Conservation (phyloP, 2,329 filamentous ascomycete species). For the Fusarium fujikuroi region DNA sequence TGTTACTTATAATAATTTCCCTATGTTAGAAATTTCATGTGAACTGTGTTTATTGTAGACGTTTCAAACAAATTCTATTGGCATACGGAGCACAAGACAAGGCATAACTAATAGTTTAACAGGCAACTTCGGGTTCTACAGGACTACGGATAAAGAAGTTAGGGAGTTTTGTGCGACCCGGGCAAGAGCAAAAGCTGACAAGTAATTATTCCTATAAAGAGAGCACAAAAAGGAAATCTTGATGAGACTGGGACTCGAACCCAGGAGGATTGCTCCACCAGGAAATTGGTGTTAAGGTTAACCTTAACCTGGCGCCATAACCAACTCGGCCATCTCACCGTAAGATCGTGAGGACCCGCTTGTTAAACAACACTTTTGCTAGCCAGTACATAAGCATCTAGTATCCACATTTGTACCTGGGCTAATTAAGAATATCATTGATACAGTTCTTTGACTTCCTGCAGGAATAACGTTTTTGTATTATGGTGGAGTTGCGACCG, state of each 20-base stretch:
- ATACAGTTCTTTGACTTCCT: neutral
- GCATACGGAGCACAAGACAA: neutral
- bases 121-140: neutral
- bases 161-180: neutral
- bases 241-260: conserved; percentile 45
- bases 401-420: no score
- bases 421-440: neutral
- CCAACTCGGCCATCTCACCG: conserved; percentile 44
- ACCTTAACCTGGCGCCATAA: conserved; percentile 37
- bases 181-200: neutral
- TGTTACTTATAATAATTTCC: neutral
- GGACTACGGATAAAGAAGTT: neutral
- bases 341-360: conserved; percentile 6
- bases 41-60: neutral
- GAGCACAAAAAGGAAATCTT: neutral
- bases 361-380: rapidly evolving
- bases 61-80: neutral
- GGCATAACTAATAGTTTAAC: neutral
- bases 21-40: neutral
- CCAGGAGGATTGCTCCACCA: conserved; percentile 45
- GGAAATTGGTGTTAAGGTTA: conserved; percentile 39
- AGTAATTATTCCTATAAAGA: no score
- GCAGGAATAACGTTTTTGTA: neutral
- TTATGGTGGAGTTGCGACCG: neutral
- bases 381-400: neutral